Conservation (phyloP, 768 basidiomycete genomes). For the Dioszegia aurantiaca region DNA sequence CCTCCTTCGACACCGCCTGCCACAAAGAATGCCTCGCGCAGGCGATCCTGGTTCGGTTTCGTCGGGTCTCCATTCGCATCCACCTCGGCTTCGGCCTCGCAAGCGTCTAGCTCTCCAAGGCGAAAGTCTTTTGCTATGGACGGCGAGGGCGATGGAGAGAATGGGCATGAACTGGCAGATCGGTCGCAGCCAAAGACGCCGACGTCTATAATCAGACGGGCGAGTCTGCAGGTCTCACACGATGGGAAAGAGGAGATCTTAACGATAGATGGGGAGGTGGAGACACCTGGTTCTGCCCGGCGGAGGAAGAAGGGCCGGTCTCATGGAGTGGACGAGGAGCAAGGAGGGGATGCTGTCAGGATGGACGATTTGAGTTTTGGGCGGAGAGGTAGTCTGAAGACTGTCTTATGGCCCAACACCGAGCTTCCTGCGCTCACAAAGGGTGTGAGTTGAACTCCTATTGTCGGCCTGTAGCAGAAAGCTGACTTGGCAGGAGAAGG, state of each 20-base stretch:
- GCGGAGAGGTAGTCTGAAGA: background rate
- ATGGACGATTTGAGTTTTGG: conserved; percentile 29
- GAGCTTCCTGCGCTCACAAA: too few species aligned
- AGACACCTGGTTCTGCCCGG: conserved; percentile 9
- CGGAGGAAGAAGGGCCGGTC: conserved; percentile 26
- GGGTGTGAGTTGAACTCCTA: too few species aligned
- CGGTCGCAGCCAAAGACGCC: background rate
- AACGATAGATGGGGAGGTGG: conserved; percentile 36
- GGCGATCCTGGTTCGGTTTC: conserved; percentile 42
- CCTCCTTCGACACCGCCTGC: conserved; percentile 11
- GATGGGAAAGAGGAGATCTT: conserved; percentile 23
- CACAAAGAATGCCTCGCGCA: conserved; percentile 15
- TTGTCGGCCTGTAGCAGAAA: background rate
- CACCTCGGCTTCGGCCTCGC: background rate
- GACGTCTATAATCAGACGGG: background rate
- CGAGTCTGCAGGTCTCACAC: background rate
- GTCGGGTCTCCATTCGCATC: conserved; percentile 14
- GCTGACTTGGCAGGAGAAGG: background rate
- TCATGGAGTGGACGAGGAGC: conserved; percentile 12
- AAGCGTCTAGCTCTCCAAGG: background rate
- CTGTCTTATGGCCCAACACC: too few species aligned
- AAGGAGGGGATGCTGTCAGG: conserved; percentile 21
- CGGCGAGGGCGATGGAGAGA: conserved; percentile 1
- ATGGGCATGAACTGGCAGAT: conserved; percentile 11
- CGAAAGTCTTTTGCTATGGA: background rate